These are phyloP conservation scores for Camelina hispida DNA, from an alignment of 345 rosid genomes.

Conservation along the genomic window DNA sequence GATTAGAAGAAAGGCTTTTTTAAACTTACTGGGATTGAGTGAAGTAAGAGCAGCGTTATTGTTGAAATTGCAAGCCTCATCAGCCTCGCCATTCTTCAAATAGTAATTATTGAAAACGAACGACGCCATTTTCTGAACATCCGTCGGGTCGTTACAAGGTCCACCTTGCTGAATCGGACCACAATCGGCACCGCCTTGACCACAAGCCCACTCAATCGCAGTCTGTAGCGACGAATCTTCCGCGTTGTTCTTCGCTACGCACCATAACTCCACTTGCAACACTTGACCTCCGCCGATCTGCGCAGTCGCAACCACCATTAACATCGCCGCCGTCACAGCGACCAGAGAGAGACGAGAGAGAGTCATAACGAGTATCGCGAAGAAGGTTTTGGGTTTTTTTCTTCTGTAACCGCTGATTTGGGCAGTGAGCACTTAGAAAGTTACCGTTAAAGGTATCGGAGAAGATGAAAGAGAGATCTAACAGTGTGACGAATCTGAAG, in stretches of 20 bases:
- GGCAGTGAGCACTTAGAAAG: not conserved
- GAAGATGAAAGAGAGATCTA: conserved; percentile 33
- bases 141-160: conserved; percentile 65
- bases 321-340: conserved; percentile 28
- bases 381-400: not conserved
- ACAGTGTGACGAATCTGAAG: conserved; percentile 33
- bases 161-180: conserved; percentile 66
- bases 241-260: conserved; percentile 77
- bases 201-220: conserved; percentile 90
- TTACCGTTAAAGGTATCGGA: conserved; percentile 39
- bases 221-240: conserved; percentile 67
- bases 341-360: conserved; percentile 22
- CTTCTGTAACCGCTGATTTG: conserved; percentile 9
- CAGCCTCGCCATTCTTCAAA: conserved; percentile 72
- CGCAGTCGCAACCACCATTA: conserved; percentile 25
- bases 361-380: not conserved
- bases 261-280: conserved; percentile 56
- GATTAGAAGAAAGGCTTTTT: conserved; percentile 33
- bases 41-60: conserved; percentile 81
- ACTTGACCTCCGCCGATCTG: conserved; percentile 42
- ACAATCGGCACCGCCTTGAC: conserved; percentile 82
- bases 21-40: conserved; percentile 70
- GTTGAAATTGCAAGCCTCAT: conserved; percentile 80
- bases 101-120: conserved; percentile 81
- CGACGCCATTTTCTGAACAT: conserved; percentile 72